Base-by-base conservation (phyloP, 768 basidiomycete genomes). In the Russula sp. region DNA sequence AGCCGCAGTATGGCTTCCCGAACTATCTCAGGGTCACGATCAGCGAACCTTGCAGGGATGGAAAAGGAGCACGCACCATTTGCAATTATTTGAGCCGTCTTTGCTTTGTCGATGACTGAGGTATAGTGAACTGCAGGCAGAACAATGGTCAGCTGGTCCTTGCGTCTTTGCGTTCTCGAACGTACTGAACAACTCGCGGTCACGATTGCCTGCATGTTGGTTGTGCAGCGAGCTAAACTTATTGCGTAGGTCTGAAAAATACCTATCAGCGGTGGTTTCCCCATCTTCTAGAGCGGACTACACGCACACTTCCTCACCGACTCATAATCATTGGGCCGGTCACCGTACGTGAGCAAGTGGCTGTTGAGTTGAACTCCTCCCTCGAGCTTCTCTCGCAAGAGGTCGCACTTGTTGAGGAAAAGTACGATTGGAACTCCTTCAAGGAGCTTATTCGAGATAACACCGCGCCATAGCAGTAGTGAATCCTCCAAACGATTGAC, bases 401-500 rank as follows among this genome's bases (percentile, higher is more conserved):
- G 77, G 71, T 93, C 90, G 62, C 82, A 82, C 74, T 92, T 91
- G 74, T 90, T 91, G 65, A 92, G 71, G 71, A 93, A 93, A 66
- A 92, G 78, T 18, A 93, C 82, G 64, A 93, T 82, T 72, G 84
- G 87, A 63, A 92, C 90, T 50, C 83, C 79, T 39, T 79, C 77
- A 36, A 93, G 81, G 10, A 93, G 75, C 68, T 80, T 86, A 73
- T 91, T 88, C 34, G 86, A 82, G 39, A 87, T 81, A 1, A 93
- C 81, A 0, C 76, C 74, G 69, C 81, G 84, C 90, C 90, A 93
- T 10, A 92, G 73, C 20, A 83, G 70, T 49, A 93, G 75, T 0
- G 90, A 89, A 72, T 93, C 90, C 68, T 92, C 87, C 35, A 92
- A 71, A 60, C 90, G 80, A 71, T 93, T 93, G 25, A 89, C 83